phyloP scores from a whole-genome alignment of 78 protist genomes.

The Goniomonas avonlea region DNA sequence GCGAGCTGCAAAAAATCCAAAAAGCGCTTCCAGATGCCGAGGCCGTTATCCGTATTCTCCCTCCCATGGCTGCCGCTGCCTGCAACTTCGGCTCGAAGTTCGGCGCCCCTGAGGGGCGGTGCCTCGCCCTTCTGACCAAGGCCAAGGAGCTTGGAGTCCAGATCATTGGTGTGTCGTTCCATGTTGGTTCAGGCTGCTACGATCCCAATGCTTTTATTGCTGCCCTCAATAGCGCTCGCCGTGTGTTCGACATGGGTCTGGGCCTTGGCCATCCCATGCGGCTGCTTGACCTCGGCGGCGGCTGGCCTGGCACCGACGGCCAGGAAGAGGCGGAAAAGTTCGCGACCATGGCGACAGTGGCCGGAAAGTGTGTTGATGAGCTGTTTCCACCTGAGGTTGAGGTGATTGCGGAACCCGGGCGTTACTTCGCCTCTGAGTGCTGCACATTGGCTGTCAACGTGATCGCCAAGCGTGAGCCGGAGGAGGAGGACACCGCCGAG shows the following conservation, averaged over 20 bases:
- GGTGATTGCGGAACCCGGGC: conserved; percentile 10
- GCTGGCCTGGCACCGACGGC: background rate
- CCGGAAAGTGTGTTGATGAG: background rate
- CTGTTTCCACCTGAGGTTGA: background rate
- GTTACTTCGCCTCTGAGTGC: background rate
- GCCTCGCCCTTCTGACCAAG: background rate
- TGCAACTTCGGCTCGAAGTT: background rate
- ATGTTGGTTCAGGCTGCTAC: background rate
- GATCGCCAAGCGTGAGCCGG: background rate
- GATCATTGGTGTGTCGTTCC: background rate
- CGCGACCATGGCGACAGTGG: background rate
- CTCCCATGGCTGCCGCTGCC: background rate
- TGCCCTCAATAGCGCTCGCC: background rate
- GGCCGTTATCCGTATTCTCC: background rate
- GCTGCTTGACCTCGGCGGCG: conserved; percentile 10
- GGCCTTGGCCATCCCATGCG: background rate
- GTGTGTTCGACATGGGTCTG: background rate
- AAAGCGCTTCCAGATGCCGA: background rate
- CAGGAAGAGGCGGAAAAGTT: background rate
- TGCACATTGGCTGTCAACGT: background rate
- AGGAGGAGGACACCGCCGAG: background rate
- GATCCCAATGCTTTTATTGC: background rate
- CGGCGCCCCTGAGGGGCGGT: background rate
- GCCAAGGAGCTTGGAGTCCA: background rate
- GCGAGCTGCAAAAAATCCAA: background rate